A percentile compares a stretch with the other conserved stretches of the same genome.
Conservation (phyloP, 495 filamentous ascomycete species). For the Talaromyces wortmannii region DNA sequence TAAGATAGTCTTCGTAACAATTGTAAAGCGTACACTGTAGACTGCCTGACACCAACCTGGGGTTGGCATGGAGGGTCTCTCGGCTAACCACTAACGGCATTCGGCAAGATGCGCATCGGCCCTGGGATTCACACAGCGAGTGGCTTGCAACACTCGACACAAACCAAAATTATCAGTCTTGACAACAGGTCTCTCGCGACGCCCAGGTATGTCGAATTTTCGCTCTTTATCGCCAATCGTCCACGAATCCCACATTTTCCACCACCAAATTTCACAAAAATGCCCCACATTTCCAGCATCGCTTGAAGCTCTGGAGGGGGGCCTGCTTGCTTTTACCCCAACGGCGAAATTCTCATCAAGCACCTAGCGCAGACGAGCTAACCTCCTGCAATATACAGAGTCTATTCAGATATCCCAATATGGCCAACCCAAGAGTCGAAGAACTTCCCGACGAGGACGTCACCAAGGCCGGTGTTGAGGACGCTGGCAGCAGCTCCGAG, state of each 20-base stretch:
- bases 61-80: slow-evolving; percentile 22
- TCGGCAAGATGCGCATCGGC: slow-evolving; percentile 25
- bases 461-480: slow-evolving; percentile 71
- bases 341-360: background rate
- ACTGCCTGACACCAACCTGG: slow-evolving; percentile 5
- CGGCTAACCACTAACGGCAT: slow-evolving; percentile 46
- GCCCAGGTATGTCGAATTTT: slow-evolving; percentile 30
- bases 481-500: slow-evolving; percentile 72
- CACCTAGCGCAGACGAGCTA: no score
- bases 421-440: slow-evolving; percentile 97
- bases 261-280: background rate
- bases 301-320: background rate
- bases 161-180: slow-evolving; percentile 29
- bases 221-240: background rate
- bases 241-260: background rate
- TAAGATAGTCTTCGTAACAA: slow-evolving; percentile 4
- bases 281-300: background rate
- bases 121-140: slow-evolving; percentile 36
- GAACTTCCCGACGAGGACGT: slow-evolving; percentile 83
- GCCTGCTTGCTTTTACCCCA: background rate
- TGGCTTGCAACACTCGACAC: slow-evolving; percentile 29
- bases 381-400: no score
- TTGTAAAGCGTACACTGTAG: background rate
- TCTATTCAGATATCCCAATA: slow-evolving; percentile 36
- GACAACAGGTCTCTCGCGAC: slow-evolving; percentile 29